Conservation (phyloP, 805 yeast genomes). For the Kluyveromyces lactis region DNA sequence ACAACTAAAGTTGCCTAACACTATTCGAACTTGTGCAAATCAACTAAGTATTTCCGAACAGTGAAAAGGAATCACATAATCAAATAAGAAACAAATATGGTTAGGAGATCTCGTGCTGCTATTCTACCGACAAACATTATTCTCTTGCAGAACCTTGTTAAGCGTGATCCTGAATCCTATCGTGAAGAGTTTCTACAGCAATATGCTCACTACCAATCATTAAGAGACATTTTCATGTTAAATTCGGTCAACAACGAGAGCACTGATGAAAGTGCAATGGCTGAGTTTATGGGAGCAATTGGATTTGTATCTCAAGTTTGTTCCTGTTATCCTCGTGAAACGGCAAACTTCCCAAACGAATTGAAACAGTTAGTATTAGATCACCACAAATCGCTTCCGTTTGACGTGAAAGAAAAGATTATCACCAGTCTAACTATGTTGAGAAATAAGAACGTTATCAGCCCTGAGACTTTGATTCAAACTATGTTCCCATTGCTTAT, state of each 20-base stretch:
- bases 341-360: constrained; percentile 77
- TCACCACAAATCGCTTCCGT: constrained; percentile 73
- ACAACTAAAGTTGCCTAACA: no score
- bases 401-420: constrained; percentile 86
- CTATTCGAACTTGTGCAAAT: no score
- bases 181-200: constrained; percentile 91
- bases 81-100: constrained; percentile 44
- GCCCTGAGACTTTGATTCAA: constrained; percentile 74
- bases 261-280: constrained; percentile 24
- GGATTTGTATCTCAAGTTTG: constrained; percentile 93
- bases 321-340: constrained; percentile 80
- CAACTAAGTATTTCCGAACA: no score
- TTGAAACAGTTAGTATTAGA: constrained; percentile 56
- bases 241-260: constrained; percentile 31
- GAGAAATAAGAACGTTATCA: constrained; percentile 72
- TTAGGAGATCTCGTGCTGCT: constrained; percentile 83
- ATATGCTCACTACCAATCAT: constrained; percentile 83
- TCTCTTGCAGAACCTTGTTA: constrained; percentile 81
- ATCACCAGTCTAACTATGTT: constrained; percentile 85
- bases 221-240: constrained; percentile 75
- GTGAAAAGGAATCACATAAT: no score
- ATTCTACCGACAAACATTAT: constrained; percentile 88
- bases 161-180: constrained; percentile 90
- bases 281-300: constrained; percentile 69
- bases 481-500: constrained; percentile 77